Conservation (phyloP, 2,329 filamentous ascomycete genomes). For the Neonectria punicea region DNA sequence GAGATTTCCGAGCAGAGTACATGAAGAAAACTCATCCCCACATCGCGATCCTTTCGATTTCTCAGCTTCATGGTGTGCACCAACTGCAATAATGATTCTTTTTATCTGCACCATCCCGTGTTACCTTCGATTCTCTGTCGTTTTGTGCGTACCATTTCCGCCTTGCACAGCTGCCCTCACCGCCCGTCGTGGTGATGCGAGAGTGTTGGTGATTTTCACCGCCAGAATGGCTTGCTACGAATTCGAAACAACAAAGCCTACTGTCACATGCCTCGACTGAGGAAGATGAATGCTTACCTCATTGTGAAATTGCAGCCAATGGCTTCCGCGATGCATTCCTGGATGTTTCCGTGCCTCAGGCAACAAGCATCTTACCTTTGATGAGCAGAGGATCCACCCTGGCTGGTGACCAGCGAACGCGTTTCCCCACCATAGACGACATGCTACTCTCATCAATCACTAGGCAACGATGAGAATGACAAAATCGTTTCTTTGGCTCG, state of each 20-base stretch:
- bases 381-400: neutral
- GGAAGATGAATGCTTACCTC: neutral
- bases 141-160: neutral
- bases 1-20: conserved; percentile 5
- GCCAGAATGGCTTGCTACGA: neutral
- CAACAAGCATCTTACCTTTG: neutral
- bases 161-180: neutral
- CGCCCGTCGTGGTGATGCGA: conserved; percentile 1
- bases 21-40: conserved; percentile 10
- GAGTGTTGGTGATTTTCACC: conserved; percentile 10
- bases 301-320: neutral
- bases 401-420: too few species aligned
- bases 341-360: neutral
- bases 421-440: too few species aligned
- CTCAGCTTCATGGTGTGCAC: conserved; percentile 18
- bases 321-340: neutral
- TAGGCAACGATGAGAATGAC: neutral
- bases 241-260: neutral
- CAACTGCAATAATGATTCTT: conserved; percentile 15
- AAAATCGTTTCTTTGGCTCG: neutral
- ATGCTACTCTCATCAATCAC: neutral
- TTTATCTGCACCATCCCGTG: conserved; percentile 14
- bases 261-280: neutral
- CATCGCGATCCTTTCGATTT: conserved; percentile 18
- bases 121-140: neutral